Evolutionary conservation across 2,329 filamentous ascomycete genomes (phyloP).

Genomic region (Huntiella bhutanensis): DNA sequence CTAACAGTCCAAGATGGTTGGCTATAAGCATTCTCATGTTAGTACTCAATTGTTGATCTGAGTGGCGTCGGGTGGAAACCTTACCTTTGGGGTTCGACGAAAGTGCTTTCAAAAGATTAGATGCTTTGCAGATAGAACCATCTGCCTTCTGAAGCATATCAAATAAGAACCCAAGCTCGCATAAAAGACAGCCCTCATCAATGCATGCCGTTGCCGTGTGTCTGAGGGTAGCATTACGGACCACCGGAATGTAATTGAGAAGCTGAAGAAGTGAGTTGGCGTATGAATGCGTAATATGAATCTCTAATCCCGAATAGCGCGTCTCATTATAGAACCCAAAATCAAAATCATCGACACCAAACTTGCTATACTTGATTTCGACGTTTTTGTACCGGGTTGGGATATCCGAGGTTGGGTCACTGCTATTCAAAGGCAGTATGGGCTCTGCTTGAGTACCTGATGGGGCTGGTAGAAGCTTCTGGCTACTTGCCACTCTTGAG

Average conservation of each 20-base stretch:
- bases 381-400: constrained; percentile 81
- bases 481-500: constrained; percentile 44
- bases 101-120: constrained; percentile 80
- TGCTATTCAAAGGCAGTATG: background rate
- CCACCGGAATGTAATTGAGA: constrained; percentile 71
- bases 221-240: constrained; percentile 73
- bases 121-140: constrained; percentile 86
- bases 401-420: constrained; percentile 46
- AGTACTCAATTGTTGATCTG: background rate
- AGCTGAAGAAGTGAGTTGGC: constrained; percentile 83
- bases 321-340: constrained; percentile 97
- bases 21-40: constrained; percentile 2
- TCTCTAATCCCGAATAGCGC: constrained; percentile 76
- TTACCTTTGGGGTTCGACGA: constrained; percentile 60
- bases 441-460: background rate
- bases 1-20: constrained; percentile 59
- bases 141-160: constrained; percentile 97
- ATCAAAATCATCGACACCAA: constrained; percentile 98
- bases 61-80: constrained; percentile 11
- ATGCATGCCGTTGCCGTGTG: constrained; percentile 76
- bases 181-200: constrained; percentile 68
- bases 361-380: constrained; percentile 97
- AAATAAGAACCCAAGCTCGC: constrained; percentile 85
- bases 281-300: constrained; percentile 92
- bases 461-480: constrained; percentile 23